Evolutionary conservation across 257 asterid genomes (phyloP).

Genomic region (Nicotiana undulata): DNA sequence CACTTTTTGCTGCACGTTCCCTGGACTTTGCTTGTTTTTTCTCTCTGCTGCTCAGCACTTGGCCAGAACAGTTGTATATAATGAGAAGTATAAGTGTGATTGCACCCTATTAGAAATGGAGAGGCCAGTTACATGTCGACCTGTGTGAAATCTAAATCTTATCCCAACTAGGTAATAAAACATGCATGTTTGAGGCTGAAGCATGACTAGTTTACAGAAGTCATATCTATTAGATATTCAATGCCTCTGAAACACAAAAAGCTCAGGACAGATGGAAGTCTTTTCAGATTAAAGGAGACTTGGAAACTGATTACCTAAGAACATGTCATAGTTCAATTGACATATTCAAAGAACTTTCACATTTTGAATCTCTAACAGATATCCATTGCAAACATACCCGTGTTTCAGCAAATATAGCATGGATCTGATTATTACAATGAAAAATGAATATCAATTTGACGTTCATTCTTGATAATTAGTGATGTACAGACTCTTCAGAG

Average conservation of each 20-base stretch:
- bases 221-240: background rate
- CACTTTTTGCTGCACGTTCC: slow-evolving; percentile 90
- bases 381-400: background rate
- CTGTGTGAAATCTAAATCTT: background rate
- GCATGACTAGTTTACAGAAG: background rate
- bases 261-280: background rate
- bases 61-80: slow-evolving; percentile 93
- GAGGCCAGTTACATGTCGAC: background rate
- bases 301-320: background rate
- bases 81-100: slow-evolving; percentile 70
- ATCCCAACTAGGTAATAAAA: background rate
- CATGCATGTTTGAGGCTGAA: slow-evolving; percentile 4
- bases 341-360: background rate
- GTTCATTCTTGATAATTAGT: background rate
- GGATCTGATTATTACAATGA: background rate
- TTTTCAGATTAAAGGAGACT: background rate
- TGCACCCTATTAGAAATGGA: slow-evolving; percentile 44
- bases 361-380: slow-evolving; percentile 2
- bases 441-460: background rate
- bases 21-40: slow-evolving; percentile 79
- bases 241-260: background rate
- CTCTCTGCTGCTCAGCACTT: slow-evolving; percentile 77
- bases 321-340: background rate
- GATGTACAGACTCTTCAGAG: background rate
- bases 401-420: background rate